Base-by-base conservation (phyloP, 2,329 filamentous ascomycete genomes). In the Ceratocystiopsis brevicomis region DNA sequence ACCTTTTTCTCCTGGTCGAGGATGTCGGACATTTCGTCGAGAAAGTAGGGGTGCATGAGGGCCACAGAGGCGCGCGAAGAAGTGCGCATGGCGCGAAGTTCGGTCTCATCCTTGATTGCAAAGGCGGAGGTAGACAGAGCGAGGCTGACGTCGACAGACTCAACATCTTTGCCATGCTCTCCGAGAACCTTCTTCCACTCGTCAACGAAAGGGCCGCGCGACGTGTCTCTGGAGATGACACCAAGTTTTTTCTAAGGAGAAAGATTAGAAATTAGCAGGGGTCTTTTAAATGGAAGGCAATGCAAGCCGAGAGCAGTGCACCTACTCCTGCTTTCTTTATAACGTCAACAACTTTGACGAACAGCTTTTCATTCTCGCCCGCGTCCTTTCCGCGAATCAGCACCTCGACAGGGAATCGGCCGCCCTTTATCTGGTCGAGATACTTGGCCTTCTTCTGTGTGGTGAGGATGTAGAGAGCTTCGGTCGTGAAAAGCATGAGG, bases 391-490 rank as follows among this genome's bases (percentile, higher is more conserved):
- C 84, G 50, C 87, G 76, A 15, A 96, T 79, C 21, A 96, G 69
- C 42, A 98, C 80, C 62, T 98, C 88, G 38, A 98, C 76, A 2
- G 87, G 85, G 43, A 90, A 81, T 57, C 92, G 90, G 54, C 88
- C 87, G 50, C 83, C 83, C 60, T 93, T 93, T 53, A 98, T 70
- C 50, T 82, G 78, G 55, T 95, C 86, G 38, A 98, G 70, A 61
- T 96, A 87, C 57, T 93, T 88, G 21, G 90, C 87, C 86, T 98
- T 98, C 66, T 98, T 98, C 46, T 84, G 80, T 6, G 90, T 98
- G 8, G 90, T 98, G 51, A 98, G 77, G 47, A 96, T 80, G 63
- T 90, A 92, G 53, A 96, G 69, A 39, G 77, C 76, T 48, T 96
- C 90, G 48, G 78, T 66, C 1, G 88, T 96, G 59, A 98, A 78